Evolutionary conservation across 495 filamentous ascomycete species (phyloP), one percentile per base, ranked within the genome.

Genomic region (Xylaria scruposa): DNA sequence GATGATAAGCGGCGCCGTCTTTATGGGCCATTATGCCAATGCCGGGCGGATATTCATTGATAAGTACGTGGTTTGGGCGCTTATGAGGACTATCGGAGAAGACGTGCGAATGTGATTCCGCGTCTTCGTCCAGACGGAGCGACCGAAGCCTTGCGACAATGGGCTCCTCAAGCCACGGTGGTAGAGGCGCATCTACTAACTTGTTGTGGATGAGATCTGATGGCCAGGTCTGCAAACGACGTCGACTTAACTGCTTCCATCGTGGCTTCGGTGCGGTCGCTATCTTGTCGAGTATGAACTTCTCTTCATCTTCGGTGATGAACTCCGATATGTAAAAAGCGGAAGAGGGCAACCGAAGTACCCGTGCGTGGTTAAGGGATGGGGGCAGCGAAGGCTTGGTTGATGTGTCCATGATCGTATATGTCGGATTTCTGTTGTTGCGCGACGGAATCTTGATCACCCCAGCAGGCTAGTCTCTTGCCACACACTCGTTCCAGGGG

Each of bases 1-100:
- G 91, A 73, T 92, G 85, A 78, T 99, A 99, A 0, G 95, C 94
- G 1, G 86, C 79, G 0, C 96, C 96, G 76, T 99, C 96, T 81
- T 99, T 95, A 77, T 99, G 96, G 66, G 95, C 90, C 92, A 98
- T 95, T 72, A 98, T 99, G 8, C 96, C 96, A 73, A 97, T 91
- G 1, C 93, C 93, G 0, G 93, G 90, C 1, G 80, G 81, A 80
- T 99, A 99, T 81, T 98, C 94, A 76, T 99, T 99, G 51, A 98
- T 88, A 21, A 99, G 85, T 59, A 96, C 92, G 83, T 99, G 96
- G 72, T 99, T 99, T 40, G 95, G 94, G 4, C 80, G 84, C 12
- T 81, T 70, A 74, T 98, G 95, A 33, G 95, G 93, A 31, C 93
- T 88, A 24, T 86, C 76, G 3, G 80, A 77, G 80, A 97, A 98